phyloP scores from a whole-genome alignment of 106 monocot species.

The Dioscorea zingiberensis region DNA sequence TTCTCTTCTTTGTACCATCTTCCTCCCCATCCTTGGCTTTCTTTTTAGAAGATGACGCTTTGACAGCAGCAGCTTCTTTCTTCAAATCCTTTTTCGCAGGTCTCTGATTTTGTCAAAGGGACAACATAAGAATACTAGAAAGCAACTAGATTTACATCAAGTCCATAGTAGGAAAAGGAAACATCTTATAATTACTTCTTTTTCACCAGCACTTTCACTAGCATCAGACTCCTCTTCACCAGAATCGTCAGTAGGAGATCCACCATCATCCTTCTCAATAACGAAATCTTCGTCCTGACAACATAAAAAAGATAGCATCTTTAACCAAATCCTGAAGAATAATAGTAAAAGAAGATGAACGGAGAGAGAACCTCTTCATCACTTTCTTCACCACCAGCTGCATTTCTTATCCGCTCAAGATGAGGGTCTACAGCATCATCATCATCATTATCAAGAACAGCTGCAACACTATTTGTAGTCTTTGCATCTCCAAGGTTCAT shows the following conservation, averaged over 20 bases:
- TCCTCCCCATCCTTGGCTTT: slow-evolving; percentile 68
- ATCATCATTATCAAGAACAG: slow-evolving; percentile 59
- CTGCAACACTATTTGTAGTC: slow-evolving; percentile 57
- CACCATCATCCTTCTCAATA: slow-evolving; percentile 92
- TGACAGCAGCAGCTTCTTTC: slow-evolving; percentile 52
- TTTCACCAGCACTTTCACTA: slow-evolving; percentile 75
- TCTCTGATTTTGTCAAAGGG: slow-evolving; percentile 32
- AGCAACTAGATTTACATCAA: too few species aligned
- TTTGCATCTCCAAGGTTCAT: slow-evolving; percentile 80
- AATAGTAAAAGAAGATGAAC: background rate
- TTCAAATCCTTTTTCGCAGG: slow-evolving; percentile 50
- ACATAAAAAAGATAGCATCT: background rate
- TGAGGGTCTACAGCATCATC: slow-evolving; percentile 98
- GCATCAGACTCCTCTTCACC: slow-evolving; percentile 80
- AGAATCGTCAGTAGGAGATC: slow-evolving; percentile 95
- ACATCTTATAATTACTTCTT: slow-evolving; percentile 33
- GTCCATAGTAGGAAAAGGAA: background rate
- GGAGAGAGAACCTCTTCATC: slow-evolving; percentile 72
- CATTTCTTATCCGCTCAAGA: slow-evolving; percentile 82
- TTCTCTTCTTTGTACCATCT: slow-evolving; percentile 73
- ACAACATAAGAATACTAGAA: too few species aligned
- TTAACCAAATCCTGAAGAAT: background rate
- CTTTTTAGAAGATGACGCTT: slow-evolving; percentile 52
- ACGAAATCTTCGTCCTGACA: slow-evolving; percentile 98
- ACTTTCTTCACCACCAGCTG: slow-evolving; percentile 87